Base-by-base conservation (phyloP, 1,284 basidiomycete species). In the Tilletia indica region DNA sequence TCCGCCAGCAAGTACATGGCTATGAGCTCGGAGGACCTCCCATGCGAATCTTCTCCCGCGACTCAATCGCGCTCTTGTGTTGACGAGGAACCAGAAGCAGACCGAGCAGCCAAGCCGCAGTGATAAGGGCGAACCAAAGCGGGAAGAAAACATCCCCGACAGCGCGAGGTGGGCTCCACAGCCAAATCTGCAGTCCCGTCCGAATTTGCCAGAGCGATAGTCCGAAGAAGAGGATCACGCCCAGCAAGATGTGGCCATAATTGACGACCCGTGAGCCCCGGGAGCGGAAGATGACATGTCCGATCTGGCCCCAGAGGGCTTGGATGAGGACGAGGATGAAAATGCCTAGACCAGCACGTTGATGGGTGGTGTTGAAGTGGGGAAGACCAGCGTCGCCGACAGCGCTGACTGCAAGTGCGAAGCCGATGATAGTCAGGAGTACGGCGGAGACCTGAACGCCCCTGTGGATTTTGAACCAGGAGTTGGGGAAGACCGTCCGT, bases 261-360 rank as follows among this genome's bases (percentile, higher is more conserved):
- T 67, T 67, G n/a, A 66, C 21, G 48, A 16, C 1, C 9, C 73
- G 69, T n/a, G 47, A 8, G 6, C 72, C 72, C 9, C 71, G 75
- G 12, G 34, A 19, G 49, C 42, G 70, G 42, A 16, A 76, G 70
- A 89, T 75, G 71, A 83, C 88, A 80, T 92, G 90, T 70, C 90
- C 88, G 72, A 89, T 75, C 2, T 86, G 86, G 4, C 91, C 91
- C 8, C 91, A 81, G 0, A 80, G 75, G 73, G 87, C 85, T 82
- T 92, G 91, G 12, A 87, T 70, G 68, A 89, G 51, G 78, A 90
- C 89, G 19, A 92, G 84, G 63, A 87, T 86, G 73, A 91, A 88
- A 54, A 92, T 83, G 4, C 86, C 87, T 61, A 89, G 80, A 42
- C 91, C 91, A 77, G 87, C 86, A 84, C 86, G 86, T 88, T 89